Conservation (phyloP, 805 yeast species). For the Scheffersomyces stipitis region DNA sequence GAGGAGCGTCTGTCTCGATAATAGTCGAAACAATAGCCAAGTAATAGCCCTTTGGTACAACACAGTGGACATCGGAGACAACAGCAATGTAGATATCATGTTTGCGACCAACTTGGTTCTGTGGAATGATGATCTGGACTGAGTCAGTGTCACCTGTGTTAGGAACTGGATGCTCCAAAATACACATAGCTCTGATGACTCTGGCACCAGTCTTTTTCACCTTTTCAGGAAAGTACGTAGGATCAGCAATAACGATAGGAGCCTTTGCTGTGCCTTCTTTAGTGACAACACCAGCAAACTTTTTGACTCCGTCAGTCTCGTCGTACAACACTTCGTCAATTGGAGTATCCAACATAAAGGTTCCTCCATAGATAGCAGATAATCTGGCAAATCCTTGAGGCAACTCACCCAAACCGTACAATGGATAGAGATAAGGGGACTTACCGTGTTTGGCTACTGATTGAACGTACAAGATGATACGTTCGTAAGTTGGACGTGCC, state of each 20-base stretch:
- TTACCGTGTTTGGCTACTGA: slow-evolving; percentile 94
- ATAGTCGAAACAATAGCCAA: slow-evolving; percentile 93
- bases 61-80: slow-evolving; percentile 85
- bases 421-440: slow-evolving; percentile 93
- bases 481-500: slow-evolving; percentile 86
- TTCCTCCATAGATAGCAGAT: slow-evolving; percentile 97
- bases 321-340: slow-evolving; percentile 83
- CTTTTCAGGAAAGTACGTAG: slow-evolving; percentile 90
- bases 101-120: slow-evolving; percentile 88
- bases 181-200: slow-evolving; percentile 84
- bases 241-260: slow-evolving; percentile 93
- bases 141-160: slow-evolving; percentile 82
- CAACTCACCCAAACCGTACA: slow-evolving; percentile 94
- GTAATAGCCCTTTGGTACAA: slow-evolving; percentile 83
- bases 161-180: slow-evolving; percentile 86
- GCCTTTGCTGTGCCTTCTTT: slow-evolving; percentile 92
- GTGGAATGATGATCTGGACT: slow-evolving; percentile 92
- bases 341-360: slow-evolving; percentile 96
- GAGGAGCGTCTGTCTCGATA: slow-evolving; percentile 91
- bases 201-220: slow-evolving; percentile 70
- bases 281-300: slow-evolving; percentile 82
- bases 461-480: slow-evolving; percentile 81
- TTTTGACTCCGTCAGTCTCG: slow-evolving; percentile 61
- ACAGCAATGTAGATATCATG: slow-evolving; percentile 94
- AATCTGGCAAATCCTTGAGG: slow-evolving; percentile 99